These are phyloP conservation scores for Cercophora newfieldiana DNA, from an alignment of 495 filamentous ascomycete genomes.

Conservation along the genomic window DNA sequence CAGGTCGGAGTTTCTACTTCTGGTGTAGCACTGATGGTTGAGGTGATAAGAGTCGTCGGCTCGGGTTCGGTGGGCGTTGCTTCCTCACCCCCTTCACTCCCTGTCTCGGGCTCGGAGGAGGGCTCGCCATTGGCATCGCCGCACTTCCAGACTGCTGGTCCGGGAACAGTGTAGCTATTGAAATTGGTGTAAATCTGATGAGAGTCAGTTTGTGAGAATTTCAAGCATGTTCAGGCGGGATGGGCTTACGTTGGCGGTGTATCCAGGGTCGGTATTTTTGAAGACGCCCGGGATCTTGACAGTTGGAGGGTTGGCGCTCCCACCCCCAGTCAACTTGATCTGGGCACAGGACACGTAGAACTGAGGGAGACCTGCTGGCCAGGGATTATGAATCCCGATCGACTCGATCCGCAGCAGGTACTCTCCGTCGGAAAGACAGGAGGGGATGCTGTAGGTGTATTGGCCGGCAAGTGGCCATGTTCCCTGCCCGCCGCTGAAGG, in stretches of 20 bases:
- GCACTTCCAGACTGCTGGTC: constrained; percentile 30
- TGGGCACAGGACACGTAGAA: constrained; percentile 63
- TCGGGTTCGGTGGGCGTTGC: background rate
- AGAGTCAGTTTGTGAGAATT: background rate
- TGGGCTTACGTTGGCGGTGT: constrained; percentile 44
- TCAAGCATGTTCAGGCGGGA: background rate
- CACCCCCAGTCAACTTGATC: constrained; percentile 55
- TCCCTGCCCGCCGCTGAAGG: constrained; percentile 35
- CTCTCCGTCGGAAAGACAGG: constrained; percentile 54
- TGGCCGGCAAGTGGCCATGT: constrained; percentile 45
- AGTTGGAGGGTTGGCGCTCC: constrained; percentile 44
- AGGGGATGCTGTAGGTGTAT: constrained; percentile 57
- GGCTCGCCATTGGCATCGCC: constrained; percentile 2
- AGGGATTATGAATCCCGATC: constrained; percentile 60
- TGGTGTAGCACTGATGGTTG: background rate
- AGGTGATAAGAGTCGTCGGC: constrained; percentile 5
- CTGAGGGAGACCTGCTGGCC: constrained; percentile 40
- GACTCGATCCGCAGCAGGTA: constrained; percentile 64
- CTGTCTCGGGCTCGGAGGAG: background rate
- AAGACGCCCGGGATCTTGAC: constrained; percentile 58
- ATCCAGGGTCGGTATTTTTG: constrained; percentile 56
- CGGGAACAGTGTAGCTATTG: constrained; percentile 34
- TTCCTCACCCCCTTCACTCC: background rate
- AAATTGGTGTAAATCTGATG: constrained; percentile 34
- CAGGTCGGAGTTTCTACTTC: constrained; percentile 16